Percentiles rank a stretch among this genome's conserved stretches.
These are phyloP conservation scores for Ascochyta viciae-villosae DNA, from an alignment of 2,329 filamentous ascomycete genomes.

Conservation along the genomic window DNA sequence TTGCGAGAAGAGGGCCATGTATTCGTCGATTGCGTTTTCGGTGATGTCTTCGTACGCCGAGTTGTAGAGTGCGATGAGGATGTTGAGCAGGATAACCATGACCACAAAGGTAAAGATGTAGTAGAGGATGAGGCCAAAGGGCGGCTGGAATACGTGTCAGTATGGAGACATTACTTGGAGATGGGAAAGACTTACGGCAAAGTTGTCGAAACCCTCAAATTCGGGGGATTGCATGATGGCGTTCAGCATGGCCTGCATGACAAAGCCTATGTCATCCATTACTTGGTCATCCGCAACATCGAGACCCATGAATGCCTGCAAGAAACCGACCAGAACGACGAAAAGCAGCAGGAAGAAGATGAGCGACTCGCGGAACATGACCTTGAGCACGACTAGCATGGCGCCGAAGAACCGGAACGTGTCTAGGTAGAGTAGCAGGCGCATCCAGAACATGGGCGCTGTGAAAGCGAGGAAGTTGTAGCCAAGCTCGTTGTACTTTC, in stretches of 20 bases:
- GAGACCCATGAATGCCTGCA: slow-evolving; percentile 93
- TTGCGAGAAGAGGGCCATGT: slow-evolving; percentile 88
- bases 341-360: slow-evolving; percentile 94
- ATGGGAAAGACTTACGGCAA: slow-evolving; percentile 59
- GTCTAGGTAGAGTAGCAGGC: slow-evolving; percentile 90
- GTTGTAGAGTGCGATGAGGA: slow-evolving; percentile 97
- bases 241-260: slow-evolving; percentile 83
- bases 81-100: slow-evolving; percentile 93
- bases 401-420: slow-evolving; percentile 94
- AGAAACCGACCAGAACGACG: slow-evolving; percentile 83
- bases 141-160: slow-evolving; percentile 58
- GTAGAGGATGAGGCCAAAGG: slow-evolving; percentile 94
- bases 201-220: slow-evolving; percentile 86
- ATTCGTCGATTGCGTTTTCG: slow-evolving; percentile 91
- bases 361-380: slow-evolving; percentile 71
- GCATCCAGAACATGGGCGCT: slow-evolving; percentile 96
- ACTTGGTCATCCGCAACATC: slow-evolving; percentile 77
- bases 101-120: slow-evolving; percentile 98
- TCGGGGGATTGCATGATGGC: slow-evolving; percentile 92
- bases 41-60: slow-evolving; percentile 95
- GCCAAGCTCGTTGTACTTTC: slow-evolving; percentile 76
- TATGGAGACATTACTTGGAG: not conserved
- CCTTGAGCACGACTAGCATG: slow-evolving; percentile 94
- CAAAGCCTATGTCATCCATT: slow-evolving; percentile 71
- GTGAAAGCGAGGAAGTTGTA: slow-evolving; percentile 95